These are phyloP conservation scores for Petunia secreta DNA, from an alignment of 257 asterid genomes.

Conservation along the genomic window DNA sequence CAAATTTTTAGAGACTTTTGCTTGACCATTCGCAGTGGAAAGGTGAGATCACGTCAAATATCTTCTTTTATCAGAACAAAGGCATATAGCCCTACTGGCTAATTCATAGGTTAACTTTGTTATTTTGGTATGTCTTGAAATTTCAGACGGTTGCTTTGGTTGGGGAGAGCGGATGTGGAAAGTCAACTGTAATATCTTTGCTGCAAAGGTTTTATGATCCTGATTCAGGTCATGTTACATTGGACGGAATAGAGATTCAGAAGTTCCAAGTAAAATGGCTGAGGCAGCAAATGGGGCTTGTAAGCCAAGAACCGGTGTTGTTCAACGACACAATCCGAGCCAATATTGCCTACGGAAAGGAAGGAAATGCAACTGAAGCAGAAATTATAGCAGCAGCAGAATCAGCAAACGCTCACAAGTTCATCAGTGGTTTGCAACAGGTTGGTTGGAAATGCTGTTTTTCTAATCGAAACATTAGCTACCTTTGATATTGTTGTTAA, in stretches of 20 bases:
- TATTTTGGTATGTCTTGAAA: not conserved
- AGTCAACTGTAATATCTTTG: conserved; percentile 77
- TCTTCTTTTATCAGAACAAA: not conserved
- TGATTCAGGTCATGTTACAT: conserved; percentile 64
- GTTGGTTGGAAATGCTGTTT: conserved; percentile 25
- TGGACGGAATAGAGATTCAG: conserved; percentile 80
- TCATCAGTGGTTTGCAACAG: conserved; percentile 71
- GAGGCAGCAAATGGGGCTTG: conserved; percentile 92
- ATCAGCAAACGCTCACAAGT: conserved; percentile 87
- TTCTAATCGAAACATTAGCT: no score
- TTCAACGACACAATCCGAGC: conserved; percentile 83
- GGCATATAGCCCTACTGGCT: not conserved
- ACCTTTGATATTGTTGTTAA: not conserved
- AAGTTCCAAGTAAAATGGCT: conserved; percentile 82
- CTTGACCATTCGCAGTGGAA: conserved; percentile 70
- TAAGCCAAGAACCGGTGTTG: conserved; percentile 85
- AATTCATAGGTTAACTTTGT: conserved; percentile 13
- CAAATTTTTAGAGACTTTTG: conserved; percentile 65
- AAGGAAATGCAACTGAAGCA: conserved; percentile 75
- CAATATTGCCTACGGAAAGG: conserved; percentile 83
- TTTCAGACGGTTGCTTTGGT: conserved; percentile 83
- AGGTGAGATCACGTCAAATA: conserved; percentile 43
- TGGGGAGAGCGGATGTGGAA: conserved; percentile 96
- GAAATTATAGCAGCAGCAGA: conserved; percentile 79
- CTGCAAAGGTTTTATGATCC: conserved; percentile 84